Evolutionary conservation across 2,329 filamentous ascomycete genomes (phyloP).

Genomic region (Colletotrichum tropicale): DNA sequence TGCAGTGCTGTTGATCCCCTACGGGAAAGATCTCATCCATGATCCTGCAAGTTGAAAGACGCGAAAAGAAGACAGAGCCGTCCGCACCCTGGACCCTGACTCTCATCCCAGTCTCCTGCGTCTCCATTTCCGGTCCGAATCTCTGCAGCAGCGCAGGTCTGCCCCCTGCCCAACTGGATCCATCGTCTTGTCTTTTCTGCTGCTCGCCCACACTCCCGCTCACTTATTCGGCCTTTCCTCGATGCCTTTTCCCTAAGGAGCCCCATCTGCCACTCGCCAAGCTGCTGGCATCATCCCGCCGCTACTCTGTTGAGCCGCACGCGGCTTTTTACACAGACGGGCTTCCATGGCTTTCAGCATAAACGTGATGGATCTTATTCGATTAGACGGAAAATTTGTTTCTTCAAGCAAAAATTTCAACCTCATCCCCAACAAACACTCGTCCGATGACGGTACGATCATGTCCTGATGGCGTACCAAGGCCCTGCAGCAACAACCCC

Average conservation of each 20-base stretch:
- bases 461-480: background rate
- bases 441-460: background rate
- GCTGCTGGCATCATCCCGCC: background rate
- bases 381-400: background rate
- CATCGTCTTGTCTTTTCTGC: background rate
- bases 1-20: background rate
- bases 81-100: background rate
- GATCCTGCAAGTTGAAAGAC: background rate
- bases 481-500: background rate
- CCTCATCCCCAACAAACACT: background rate
- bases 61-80: background rate
- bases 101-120: background rate
- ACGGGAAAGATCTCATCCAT: background rate
- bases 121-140: background rate
- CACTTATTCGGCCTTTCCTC: conserved; percentile 11
- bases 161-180: background rate
- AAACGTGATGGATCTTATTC: background rate
- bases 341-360: background rate
- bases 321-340: background rate
- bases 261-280: background rate
- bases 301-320: background rate
- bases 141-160: background rate
- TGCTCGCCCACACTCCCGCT: conserved; percentile 7
- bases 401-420: background rate
- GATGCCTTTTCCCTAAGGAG: background rate